These are phyloP conservation scores for Cyberlindnera amylophila DNA, from an alignment of 805 yeast genomes.

Conservation along the genomic window DNA sequence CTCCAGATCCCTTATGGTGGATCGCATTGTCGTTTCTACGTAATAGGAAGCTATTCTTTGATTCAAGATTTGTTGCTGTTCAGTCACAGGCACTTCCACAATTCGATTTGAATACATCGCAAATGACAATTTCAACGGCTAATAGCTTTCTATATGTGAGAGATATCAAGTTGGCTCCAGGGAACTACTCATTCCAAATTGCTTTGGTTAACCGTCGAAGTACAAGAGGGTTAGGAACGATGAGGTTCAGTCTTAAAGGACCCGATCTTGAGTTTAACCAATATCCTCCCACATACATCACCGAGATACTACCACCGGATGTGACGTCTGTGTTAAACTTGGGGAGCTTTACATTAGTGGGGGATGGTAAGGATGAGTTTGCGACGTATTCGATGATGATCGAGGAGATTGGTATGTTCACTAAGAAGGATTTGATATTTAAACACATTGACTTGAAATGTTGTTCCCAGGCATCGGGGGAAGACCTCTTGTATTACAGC, in stretches of 20 bases:
- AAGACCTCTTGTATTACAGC: slow-evolving; percentile 12
- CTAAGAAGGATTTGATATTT: slow-evolving; percentile 49
- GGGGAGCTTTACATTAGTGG: slow-evolving; percentile 41
- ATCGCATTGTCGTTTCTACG: slow-evolving; percentile 46
- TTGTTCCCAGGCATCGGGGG: background rate
- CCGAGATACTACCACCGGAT: slow-evolving; percentile 52
- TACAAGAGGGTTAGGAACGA: slow-evolving; percentile 49
- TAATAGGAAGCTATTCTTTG: slow-evolving; percentile 50
- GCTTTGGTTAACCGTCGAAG: slow-evolving; percentile 9
- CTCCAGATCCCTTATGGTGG: slow-evolving; percentile 38
- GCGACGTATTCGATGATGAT: slow-evolving; percentile 33
- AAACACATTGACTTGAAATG: slow-evolving; percentile 36
- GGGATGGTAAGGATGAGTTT: slow-evolving; percentile 30
- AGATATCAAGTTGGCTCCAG: slow-evolving; percentile 12
- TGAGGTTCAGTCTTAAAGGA: slow-evolving; percentile 20
- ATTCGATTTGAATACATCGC: background rate
- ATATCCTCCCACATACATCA: slow-evolving; percentile 55
- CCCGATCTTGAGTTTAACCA: background rate
- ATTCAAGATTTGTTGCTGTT: background rate
- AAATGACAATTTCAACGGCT: slow-evolving; percentile 5
- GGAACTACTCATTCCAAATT: slow-evolving; percentile 22
- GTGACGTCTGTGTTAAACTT: slow-evolving; percentile 47
- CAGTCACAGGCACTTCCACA: background rate
- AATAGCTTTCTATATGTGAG: slow-evolving; percentile 13
- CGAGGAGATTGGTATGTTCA: slow-evolving; percentile 54